Base-by-base conservation (phyloP, 2,329 filamentous ascomycete genomes). In the Paracorniculantispora psalliotae region DNA sequence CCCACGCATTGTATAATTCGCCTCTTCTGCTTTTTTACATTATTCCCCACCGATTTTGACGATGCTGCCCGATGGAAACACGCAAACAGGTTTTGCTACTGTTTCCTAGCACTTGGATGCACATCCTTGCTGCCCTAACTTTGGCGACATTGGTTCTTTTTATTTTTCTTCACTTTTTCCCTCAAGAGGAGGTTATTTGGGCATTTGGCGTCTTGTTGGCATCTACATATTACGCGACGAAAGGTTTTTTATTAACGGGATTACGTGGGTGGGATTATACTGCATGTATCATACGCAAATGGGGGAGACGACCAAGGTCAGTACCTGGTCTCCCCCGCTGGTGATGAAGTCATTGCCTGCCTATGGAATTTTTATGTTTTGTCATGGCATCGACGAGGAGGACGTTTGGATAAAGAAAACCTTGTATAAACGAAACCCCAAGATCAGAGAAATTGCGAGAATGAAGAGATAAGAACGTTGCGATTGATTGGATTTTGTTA, bases 51-150 rank as follows among this genome's bases (percentile, higher is more conserved):
- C 39, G 5, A 48, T 17, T 17, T 57, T 43, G 53, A 60, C 41
- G 43, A 23, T 49, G 51, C 33, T 30, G 13, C 17, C n/a, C 26
- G 8, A 56, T 26, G 30, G 21, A 51, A 47, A 44, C 47, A 49
- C 21, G 52, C 39, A 61, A 50, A 57, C 54, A 50, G 54, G 54
- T 43, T 33, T 57, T 57, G n/a, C n/a, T n/a, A n/a, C n/a, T 57
- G 54, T 46, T 43, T 39, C n/a, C 46, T 25, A 23, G 25, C n/a
- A 30, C 23, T 57, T 33, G 19, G 23, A n/a, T 33, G 41, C 33
- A 39, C 44, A 28, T 47, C 41, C 35, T 41, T 30, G 37, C 19
- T 51, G 43, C 39, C 43, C 26, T 46, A 28, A 43, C 33, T 35
- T 49, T 19, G 46, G 58, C 53, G 25, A 30, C 51, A 13, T 50